Evolutionary conservation across 208 protist genomes (phyloP).

Genomic region (Trypanosoma avium): DNA sequence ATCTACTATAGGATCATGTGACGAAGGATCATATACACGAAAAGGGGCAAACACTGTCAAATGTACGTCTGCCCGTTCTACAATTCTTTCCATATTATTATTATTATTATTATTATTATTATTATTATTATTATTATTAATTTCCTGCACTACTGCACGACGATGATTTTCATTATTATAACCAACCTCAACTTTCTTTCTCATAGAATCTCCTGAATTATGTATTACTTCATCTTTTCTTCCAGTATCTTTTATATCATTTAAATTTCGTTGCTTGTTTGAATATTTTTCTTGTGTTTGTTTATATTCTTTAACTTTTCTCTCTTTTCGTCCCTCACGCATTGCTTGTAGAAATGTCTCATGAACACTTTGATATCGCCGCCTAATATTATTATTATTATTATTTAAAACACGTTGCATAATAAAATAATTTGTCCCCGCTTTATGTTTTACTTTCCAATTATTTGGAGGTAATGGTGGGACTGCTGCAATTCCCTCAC

Average conservation of each 20-base stretch:
- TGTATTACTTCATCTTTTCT: too few relatives aligned
- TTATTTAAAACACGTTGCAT: slow-evolving; percentile 32
- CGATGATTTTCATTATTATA: slow-evolving; percentile 5
- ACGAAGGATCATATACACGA: slow-evolving; percentile 66
- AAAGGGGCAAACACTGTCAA: slow-evolving; percentile 70
- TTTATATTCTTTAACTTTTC: not conserved
- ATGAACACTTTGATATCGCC: slow-evolving; percentile 67
- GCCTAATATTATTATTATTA: not conserved
- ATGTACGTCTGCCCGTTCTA: slow-evolving; percentile 39
- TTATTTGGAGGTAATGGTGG: slow-evolving; percentile 67
- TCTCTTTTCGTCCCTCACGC: not conserved
- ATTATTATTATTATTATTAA: not conserved
- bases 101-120: too few relatives aligned
- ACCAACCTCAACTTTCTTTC: slow-evolving; percentile 12
- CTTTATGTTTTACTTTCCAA: slow-evolving; percentile 61
- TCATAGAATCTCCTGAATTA: too few relatives aligned
- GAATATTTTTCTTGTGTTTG: not conserved
- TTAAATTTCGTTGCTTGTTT: not conserved
- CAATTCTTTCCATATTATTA: not conserved
- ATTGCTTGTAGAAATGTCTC: slow-evolving; percentile 28
- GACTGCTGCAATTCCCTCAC: slow-evolving; percentile 63
- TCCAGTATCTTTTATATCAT: too few relatives aligned
- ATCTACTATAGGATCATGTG: slow-evolving; percentile 40
- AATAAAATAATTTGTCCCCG: slow-evolving; percentile 60
- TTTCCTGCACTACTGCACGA: not conserved